A percentile compares a stretch with the other conserved stretches of the same genome.
phyloP scores from a whole-genome alignment of 371 early-diverging fungal species.

The Lichtheimia ramosa region DNA sequence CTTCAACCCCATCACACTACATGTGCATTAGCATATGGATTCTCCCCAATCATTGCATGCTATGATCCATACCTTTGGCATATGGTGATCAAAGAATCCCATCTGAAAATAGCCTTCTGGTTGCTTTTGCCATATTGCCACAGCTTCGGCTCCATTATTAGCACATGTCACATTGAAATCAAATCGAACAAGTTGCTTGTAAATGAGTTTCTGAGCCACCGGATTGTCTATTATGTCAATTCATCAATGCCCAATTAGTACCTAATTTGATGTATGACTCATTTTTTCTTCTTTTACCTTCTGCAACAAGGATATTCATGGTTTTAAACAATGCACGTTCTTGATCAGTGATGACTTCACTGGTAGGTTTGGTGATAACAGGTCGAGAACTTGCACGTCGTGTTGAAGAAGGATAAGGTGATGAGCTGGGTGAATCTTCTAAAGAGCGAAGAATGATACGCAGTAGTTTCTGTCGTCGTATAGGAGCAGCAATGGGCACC shows the following conservation, averaged over 20 bases:
- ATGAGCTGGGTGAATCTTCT: background rate
- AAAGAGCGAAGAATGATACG: constrained; percentile 12
- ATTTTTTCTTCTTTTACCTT: constrained; percentile 28
- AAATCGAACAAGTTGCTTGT: constrained; percentile 39
- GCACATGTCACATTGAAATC: constrained; percentile 46
- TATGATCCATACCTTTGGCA: constrained; percentile 32
- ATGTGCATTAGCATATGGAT: background rate
- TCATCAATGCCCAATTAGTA: background rate
- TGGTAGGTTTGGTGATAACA: background rate
- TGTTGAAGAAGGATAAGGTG: background rate
- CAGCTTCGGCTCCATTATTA: constrained; percentile 45
- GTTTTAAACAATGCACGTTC: constrained; percentile 30
- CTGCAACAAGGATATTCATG: constrained; percentile 43
- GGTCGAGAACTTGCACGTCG: background rate
- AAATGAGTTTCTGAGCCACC: constrained; percentile 42
- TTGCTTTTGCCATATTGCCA: constrained; percentile 31
- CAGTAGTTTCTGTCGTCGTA: constrained; percentile 48
- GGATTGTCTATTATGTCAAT: constrained; percentile 36
- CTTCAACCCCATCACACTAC: constrained; percentile 49
- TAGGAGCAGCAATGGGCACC: constrained; percentile 52
- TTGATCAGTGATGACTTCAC: constrained; percentile 23
- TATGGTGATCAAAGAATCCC: constrained; percentile 52
- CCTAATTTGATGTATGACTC: background rate
- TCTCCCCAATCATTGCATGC: background rate
- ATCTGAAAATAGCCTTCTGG: constrained; percentile 32